Evolutionary conservation across 2,329 filamentous ascomycete genomes (phyloP), one percentile per base, ranked within the genome.

Genomic region (Lachnellula cervina): DNA sequence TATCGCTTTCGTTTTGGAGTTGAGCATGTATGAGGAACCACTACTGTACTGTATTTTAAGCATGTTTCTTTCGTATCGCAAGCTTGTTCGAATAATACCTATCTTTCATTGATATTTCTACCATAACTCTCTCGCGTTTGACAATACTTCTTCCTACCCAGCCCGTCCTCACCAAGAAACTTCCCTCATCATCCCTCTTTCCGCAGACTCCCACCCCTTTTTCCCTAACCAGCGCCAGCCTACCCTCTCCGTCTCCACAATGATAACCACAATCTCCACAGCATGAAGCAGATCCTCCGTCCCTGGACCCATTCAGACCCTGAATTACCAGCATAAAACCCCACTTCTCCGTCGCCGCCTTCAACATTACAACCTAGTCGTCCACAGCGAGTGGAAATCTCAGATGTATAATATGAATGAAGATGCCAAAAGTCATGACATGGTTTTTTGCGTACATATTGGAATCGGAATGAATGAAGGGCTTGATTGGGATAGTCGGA

Each of bases 381-480:
- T n/a, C n/a, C n/a, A n/a, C n/a, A n/a, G n/a, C n/a, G n/a, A n/a
- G n/a, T n/a, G n/a, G n/a, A n/a, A n/a, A n/a, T n/a, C n/a, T n/a
- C n/a, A n/a, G n/a, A n/a, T n/a, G n/a, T n/a, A n/a, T n/a, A n/a
- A n/a, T n/a, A n/a, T n/a, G n/a, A n/a, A n/a, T n/a, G n/a, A n/a
- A n/a, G n/a, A n/a, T n/a, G n/a, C n/a, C n/a, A n/a, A n/a, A n/a
- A n/a, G n/a, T n/a, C n/a, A n/a, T n/a, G n/a, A n/a, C n/a, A n/a
- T n/a, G n/a, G n/a, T n/a, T n/a, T n/a, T n/a, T n/a, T 23, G 66
- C 61, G 13, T 58, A 17, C 1, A 50, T 0, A 0, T 66, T 62
- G 17, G 62, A 51, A 35, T 58, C 72, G 63, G 2, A 73, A 61
- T 13, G 69, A 66, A 5, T 13, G 69, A 66, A 5, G 64, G 17